Evolutionary conservation across 2,329 filamentous ascomycete genomes (phyloP).

Genomic region (Colletotrichum siamense): DNA sequence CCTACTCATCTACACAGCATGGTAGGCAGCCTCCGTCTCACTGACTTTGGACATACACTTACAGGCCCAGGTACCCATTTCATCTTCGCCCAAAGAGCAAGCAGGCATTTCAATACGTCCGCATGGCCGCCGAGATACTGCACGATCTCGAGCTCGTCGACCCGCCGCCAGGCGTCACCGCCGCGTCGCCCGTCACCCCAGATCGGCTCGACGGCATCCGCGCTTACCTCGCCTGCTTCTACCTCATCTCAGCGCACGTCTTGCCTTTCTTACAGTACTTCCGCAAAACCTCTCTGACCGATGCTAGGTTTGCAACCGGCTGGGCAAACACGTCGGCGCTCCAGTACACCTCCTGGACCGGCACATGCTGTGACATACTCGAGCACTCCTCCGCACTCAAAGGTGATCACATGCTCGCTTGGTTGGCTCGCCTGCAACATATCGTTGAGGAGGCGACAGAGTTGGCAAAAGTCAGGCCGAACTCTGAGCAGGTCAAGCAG

Average conservation of each 20-base stretch:
- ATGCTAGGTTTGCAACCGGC: conserved; percentile 38
- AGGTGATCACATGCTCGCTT: conserved; percentile 48
- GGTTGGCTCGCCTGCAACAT: conserved; percentile 47
- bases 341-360: conserved; percentile 47
- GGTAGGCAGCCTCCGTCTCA: conserved; percentile 41
- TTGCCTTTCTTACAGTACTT: conserved; percentile 10
- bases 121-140: conserved; percentile 57
- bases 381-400: conserved; percentile 38
- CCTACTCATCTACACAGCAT: conserved; percentile 61
- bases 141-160: conserved; percentile 55
- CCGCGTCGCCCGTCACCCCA: conserved; percentile 19
- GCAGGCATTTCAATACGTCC: conserved; percentile 54
- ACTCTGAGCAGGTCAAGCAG: conserved; percentile 37
- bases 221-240: conserved; percentile 51
- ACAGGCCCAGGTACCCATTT: conserved; percentile 54
- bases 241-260: conserved; percentile 46
- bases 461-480: conserved; percentile 29
- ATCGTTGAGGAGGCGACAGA: conserved; percentile 43
- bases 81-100: conserved; percentile 58
- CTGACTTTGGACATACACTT: background rate
- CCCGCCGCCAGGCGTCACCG: conserved; percentile 32
- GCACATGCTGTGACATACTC: conserved; percentile 49
- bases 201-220: conserved; percentile 48
- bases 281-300: conserved; percentile 10
- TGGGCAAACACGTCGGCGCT: conserved; percentile 41